Percentiles rank a stretch among this genome's conserved stretches.
phyloP scores from a whole-genome alignment of 768 basidiomycete genomes.

The Amanita polypyramis region DNA sequence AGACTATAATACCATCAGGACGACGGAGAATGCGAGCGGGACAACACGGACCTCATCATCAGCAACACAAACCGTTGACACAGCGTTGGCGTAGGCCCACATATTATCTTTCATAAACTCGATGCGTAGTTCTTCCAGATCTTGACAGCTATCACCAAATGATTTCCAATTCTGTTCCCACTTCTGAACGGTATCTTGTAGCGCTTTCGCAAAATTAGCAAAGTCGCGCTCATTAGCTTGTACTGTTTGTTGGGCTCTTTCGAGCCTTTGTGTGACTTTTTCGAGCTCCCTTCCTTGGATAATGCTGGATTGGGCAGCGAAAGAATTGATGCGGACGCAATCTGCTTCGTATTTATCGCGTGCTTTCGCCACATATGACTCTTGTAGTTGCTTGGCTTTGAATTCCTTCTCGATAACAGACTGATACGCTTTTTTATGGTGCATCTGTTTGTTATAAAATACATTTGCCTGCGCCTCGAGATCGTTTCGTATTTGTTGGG shows the following conservation, averaged over 20 bases:
- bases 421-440: constrained; percentile 68
- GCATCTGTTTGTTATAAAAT: constrained; percentile 55
- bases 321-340: constrained; percentile 88
- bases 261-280: constrained; percentile 78
- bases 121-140: constrained; percentile 90
- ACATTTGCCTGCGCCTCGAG: constrained; percentile 56
- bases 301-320: constrained; percentile 83
- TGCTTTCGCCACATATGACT: constrained; percentile 77
- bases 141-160: constrained; percentile 93
- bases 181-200: constrained; percentile 68
- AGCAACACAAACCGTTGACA: constrained; percentile 90
- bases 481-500: constrained; percentile 64
- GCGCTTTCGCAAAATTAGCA: constrained; percentile 69
- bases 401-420: constrained; percentile 78
- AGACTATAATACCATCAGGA: constrained; percentile 39
- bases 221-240: constrained; percentile 89
- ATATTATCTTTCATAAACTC: constrained; percentile 92
- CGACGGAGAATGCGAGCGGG: neutral
- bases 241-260: constrained; percentile 86
- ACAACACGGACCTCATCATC: constrained; percentile 76
- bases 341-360: constrained; percentile 91
- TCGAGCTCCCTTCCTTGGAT: constrained; percentile 93
- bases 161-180: constrained; percentile 94
- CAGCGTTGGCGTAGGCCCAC: constrained; percentile 93
- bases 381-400: constrained; percentile 82